Conservation (phyloP, 2,329 filamentous ascomycete genomes). For the Fusarium luffae region DNA sequence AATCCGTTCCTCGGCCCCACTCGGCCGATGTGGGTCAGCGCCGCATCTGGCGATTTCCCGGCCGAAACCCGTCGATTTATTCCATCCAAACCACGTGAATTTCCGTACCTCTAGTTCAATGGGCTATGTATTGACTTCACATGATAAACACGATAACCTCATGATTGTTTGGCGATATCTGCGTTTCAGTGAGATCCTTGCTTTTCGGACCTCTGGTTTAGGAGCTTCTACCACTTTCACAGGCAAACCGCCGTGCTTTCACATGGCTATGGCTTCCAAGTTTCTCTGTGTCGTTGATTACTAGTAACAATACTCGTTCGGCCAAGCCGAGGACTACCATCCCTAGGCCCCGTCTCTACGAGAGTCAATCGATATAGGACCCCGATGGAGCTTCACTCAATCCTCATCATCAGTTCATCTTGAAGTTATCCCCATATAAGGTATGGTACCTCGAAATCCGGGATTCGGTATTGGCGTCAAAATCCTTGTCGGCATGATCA, state of each 20-base stretch:
- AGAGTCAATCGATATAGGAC: slow-evolving; percentile 4
- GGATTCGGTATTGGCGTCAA: slow-evolving; percentile 20
- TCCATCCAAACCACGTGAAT: background rate
- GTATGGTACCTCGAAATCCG: slow-evolving; percentile 1
- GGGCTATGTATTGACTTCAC: background rate
- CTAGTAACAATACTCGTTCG: slow-evolving; percentile 2
- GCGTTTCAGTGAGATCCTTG: background rate
- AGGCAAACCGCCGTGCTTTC: background rate
- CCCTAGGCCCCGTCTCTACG: slow-evolving; percentile 22
- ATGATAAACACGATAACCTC: slow-evolving; percentile 1
- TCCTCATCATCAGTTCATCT: slow-evolving; percentile 10
- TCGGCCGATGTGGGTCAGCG: slow-evolving; percentile 13
- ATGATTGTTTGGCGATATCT: background rate
- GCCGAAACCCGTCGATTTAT: background rate
- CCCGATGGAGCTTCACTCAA: slow-evolving; percentile 2
- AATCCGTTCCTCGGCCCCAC: slow-evolving; percentile 25
- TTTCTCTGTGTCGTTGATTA: background rate
- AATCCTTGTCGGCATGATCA: slow-evolving; percentile 6
- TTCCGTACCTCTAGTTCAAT: background rate
- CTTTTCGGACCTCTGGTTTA: background rate
- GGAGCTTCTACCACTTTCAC: slow-evolving; percentile 1
- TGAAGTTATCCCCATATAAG: background rate
- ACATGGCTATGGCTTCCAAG: slow-evolving; percentile 2
- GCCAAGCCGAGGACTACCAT: slow-evolving; percentile 21
- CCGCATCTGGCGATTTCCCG: background rate